Evolutionary conservation across 805 yeast species (phyloP).

Genomic region (Metschnikowia shivogae): DNA sequence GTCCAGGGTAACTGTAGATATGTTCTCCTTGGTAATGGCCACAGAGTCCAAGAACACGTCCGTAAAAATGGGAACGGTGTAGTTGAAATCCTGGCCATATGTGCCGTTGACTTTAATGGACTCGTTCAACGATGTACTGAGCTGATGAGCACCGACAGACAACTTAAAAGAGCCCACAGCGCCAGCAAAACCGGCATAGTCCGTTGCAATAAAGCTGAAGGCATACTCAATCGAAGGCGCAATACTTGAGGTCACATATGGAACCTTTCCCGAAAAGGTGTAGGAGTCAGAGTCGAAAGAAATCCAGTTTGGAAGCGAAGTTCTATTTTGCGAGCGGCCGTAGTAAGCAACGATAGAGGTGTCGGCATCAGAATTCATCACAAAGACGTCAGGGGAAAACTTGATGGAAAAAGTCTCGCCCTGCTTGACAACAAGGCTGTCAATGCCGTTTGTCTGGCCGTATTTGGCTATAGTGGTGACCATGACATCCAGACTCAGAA

Average conservation of each 20-base stretch:
- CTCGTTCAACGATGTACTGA: slow-evolving; percentile 61
- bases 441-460: slow-evolving; percentile 74
- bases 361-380: slow-evolving; percentile 38
- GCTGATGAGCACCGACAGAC: slow-evolving; percentile 82
- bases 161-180: slow-evolving; percentile 66
- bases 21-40: slow-evolving; percentile 44
- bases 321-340: slow-evolving; percentile 75
- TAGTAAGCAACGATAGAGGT: slow-evolving; percentile 61
- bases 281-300: slow-evolving; percentile 58
- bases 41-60: slow-evolving; percentile 63
- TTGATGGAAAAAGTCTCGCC: slow-evolving; percentile 61
- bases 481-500: slow-evolving; percentile 41
- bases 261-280: slow-evolving; percentile 83
- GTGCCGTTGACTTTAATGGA: slow-evolving; percentile 65
- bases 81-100: slow-evolving; percentile 48
- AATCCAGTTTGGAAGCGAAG: slow-evolving; percentile 92
- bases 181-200: slow-evolving; percentile 68
- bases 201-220: slow-evolving; percentile 75
- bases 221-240: slow-evolving; percentile 80
- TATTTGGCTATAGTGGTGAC: slow-evolving; percentile 52
- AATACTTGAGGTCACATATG: slow-evolving; percentile 74
- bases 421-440: slow-evolving; percentile 70
- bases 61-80: slow-evolving; percentile 57
- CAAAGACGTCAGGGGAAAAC: slow-evolving; percentile 61
- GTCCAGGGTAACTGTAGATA: slow-evolving; percentile 46